Evolutionary conservation across 495 filamentous ascomycete species (phyloP), one percentile per base, ranked within the genome.

Genomic region (Platismatia glauca): DNA sequence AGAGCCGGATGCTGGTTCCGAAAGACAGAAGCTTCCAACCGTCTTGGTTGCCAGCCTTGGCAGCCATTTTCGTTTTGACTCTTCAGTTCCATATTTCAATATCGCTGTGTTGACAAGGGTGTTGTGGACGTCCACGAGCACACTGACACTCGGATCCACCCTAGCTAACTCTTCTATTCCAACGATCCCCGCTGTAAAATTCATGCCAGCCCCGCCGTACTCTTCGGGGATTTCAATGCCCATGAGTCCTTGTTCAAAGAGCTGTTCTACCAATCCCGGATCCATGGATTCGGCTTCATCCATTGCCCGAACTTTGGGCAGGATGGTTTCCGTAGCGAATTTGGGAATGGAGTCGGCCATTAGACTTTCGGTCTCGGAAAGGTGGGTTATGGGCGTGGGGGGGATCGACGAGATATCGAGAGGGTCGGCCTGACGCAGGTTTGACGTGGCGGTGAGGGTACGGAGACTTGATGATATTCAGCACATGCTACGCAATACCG

Each of bases 211-310:
- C 20, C 94, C 94, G 59, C 94, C 94, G 70, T 87, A 97, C 72
- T 97, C 91, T 75, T 99, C 95, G 33, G 92, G 93, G 29, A 99
- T 91, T 77, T 99, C 94, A 59, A 99, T 83, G 58, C 94, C 88
- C 94, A 99, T 99, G 13, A 99, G 72, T 6, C 94, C 94, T 75
- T 97, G 93, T 77, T 97, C 94, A 70, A 99, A 99, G 37, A 96
- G 81, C 73, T 91, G 87, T 75, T 96, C 91, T 20, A 99, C 86
- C 34, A 99, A 72, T 4, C 81, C 72, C 0, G 87, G 82, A 75
- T 99, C 95, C 94, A 99, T 99, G 11, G 78, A 74, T 79, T 99
- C 94, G 34, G 87, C 86, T 78, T 99, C 94, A 70, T 99, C 94
- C 94, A 99, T 99, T 33, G 95, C 91, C 29, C 94, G 89, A 13